Conservation (phyloP, 495 filamentous ascomycete genomes). For the Aspergillus heteromorphus region DNA sequence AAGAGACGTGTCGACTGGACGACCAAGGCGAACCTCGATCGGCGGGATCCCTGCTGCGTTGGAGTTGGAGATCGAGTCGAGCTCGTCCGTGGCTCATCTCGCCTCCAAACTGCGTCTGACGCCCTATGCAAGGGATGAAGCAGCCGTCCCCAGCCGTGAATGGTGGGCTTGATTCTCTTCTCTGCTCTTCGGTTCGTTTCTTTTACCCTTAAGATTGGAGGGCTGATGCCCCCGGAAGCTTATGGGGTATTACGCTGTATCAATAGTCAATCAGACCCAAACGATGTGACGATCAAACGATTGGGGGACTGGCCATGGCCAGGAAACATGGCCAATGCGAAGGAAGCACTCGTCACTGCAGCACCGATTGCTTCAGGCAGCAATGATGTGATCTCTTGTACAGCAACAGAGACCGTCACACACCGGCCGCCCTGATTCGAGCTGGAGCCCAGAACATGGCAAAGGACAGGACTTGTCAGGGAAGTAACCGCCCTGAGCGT, state of each 20-base stretch:
- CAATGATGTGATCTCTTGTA: constrained; percentile 9
- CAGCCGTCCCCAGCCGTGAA: neutral
- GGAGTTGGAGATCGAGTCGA: constrained; percentile 6
- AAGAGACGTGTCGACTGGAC: constrained; percentile 13
- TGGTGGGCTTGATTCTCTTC: neutral
- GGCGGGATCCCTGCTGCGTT: constrained; percentile 15
- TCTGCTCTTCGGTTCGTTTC: neutral
- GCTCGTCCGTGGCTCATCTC: neutral
- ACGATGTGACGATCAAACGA: neutral
- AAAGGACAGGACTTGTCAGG: constrained; percentile 8
- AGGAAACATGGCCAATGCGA: neutral
- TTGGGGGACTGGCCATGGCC: neutral
- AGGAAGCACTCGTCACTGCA: neutral
- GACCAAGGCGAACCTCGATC: constrained; percentile 11
- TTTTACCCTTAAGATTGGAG: neutral
- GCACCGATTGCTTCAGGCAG: constrained; percentile 4
- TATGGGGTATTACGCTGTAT: neutral
- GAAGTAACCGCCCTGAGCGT: constrained; percentile 12
- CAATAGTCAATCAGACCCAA: neutral
- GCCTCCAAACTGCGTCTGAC: constrained; percentile 8
- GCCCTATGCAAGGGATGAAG: constrained; percentile 20
- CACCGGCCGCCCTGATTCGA: constrained; percentile 3
- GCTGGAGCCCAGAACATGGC: constrained; percentile 3
- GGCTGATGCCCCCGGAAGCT: neutral
- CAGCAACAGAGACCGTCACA: neutral